phyloP scores from a whole-genome alignment of 228 moss, liverwort and hornwort genomes.

The Sphagnum fallax region DNA sequence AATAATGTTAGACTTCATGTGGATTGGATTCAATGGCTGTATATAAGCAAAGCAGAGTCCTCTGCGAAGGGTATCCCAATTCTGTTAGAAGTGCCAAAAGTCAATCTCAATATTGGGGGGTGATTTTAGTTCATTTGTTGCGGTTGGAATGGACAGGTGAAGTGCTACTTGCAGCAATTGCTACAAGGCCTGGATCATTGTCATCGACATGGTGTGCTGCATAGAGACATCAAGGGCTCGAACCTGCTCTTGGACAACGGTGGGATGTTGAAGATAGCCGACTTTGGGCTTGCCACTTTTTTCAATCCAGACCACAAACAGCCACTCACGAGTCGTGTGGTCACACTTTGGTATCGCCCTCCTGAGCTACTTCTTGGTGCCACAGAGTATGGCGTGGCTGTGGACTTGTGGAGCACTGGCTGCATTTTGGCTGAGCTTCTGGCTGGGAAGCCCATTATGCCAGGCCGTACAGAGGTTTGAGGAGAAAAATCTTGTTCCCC shows the following conservation, averaged over 20 bases:
- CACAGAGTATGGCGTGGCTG: conserved; percentile 63
- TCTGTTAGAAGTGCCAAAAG: too few relatives aligned
- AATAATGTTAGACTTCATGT: too few relatives aligned
- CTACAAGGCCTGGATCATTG: conserved; percentile 64
- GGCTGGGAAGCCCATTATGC: conserved; percentile 66
- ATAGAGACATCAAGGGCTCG: conserved; percentile 64
- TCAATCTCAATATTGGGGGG: too few relatives aligned
- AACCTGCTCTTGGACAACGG: conserved; percentile 61
- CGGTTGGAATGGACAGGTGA: conserved; percentile 26
- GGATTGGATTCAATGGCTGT: too few relatives aligned
- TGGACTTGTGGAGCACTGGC: conserved; percentile 65
- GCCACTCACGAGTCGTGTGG: conserved; percentile 64
- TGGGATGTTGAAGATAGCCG: conserved; percentile 59
- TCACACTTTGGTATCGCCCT: conserved; percentile 64
- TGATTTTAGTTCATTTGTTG: neutral
- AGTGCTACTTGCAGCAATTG: conserved; percentile 65
- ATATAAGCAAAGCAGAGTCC: too few relatives aligned
- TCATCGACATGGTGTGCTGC: conserved; percentile 62
- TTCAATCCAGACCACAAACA: conserved; percentile 69
- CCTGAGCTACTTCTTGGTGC: conserved; percentile 61
- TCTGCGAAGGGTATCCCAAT: too few relatives aligned
- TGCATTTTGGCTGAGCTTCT: conserved; percentile 62
- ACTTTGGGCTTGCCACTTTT: conserved; percentile 64
- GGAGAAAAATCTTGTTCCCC: neutral
- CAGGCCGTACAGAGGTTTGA: conserved; percentile 61